phyloP scores from a whole-genome alignment of 2,329 filamentous ascomycete genomes.

The Xylaria sp. region DNA sequence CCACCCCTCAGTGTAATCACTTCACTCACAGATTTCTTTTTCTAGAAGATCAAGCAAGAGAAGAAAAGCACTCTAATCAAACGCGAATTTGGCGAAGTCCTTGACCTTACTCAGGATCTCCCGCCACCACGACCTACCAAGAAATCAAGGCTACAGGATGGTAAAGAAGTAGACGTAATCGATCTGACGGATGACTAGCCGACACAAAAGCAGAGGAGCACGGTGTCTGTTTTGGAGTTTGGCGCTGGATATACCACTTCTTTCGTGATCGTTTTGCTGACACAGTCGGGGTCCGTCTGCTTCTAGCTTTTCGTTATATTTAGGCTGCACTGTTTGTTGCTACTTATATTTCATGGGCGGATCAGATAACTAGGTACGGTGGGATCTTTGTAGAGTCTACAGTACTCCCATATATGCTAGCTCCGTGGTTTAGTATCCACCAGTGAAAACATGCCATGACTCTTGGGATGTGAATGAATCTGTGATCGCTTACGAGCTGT shows the following conservation, averaged over 20 bases:
- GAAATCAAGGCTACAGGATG: constrained; percentile 31
- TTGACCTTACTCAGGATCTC: constrained; percentile 45
- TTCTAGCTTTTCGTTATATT: neutral
- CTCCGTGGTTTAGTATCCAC: no score
- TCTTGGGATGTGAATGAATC: neutral
- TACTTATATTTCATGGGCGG: neutral
- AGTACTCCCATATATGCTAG: neutral
- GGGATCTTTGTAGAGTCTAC: neutral
- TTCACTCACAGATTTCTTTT: constrained; percentile 3
- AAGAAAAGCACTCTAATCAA: constrained; percentile 41
- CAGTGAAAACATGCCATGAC: no score
- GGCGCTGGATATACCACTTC: constrained; percentile 26
- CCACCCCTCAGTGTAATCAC: neutral
- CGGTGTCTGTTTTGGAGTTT: constrained; percentile 12
- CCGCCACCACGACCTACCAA: constrained; percentile 28
- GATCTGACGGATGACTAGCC: constrained; percentile 45
- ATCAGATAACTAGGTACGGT: neutral
- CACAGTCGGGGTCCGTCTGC: neutral
- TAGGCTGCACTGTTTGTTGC: neutral
- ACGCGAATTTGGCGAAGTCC: constrained; percentile 43
- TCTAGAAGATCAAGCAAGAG: constrained; percentile 37
- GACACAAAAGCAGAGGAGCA: neutral
- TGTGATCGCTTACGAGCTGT: neutral
- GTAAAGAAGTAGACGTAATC: constrained; percentile 36
- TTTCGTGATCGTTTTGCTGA: neutral